Base-by-base conservation (phyloP, 1,284 basidiomycete genomes). In the Sanghuangporus weigelae region DNA sequence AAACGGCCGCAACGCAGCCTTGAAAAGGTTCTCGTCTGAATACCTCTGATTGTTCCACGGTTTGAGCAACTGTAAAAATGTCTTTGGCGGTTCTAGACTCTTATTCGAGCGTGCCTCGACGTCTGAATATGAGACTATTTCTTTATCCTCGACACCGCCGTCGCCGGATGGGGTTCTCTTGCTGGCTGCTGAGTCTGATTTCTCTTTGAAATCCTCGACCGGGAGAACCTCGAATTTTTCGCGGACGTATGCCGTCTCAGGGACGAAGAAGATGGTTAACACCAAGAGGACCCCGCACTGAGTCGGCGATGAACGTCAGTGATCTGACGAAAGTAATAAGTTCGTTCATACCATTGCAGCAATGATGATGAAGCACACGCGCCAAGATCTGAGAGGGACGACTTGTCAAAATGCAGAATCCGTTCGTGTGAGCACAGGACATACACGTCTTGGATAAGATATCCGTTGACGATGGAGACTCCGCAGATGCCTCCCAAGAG, bases 401-500 rank as follows among this genome's bases (percentile, higher is more conserved):
- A 7, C 12, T 14, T 51, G 14, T 38, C 23, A 7, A 3, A 35
- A 8, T 60, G 39, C 7, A n/a, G 6, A 31, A 23, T 42, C 46
- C 1, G 3, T 14, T 7, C 23, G 7, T 31, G 16, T 12, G n/a
- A 4, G 10, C 6, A 51, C 10, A n/a, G n/a, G 14, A 65, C 66
- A 31, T 39, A 67, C 65, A 60, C 67, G 39, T 67, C 60, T 63
- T 68, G 59, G 44, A 68, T 68, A 16, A 68, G 53, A 40, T 63
- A 68, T 31, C 67, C 67, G 46, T 68, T 68, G 6, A 68, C 67
- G 42, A 68, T 66, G 26, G 56, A 66, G 11, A 66, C 67, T 5
- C 65, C 63, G 53, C 63, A 66, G 11, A 68, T 68, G 5, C 67
- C 67, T 14, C 65, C 67, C 8, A 68, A 50, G 39, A 68, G 60